A percentile compares a stretch with the other conserved stretches of the same genome.
phyloP scores from a whole-genome alignment of 176 grass and related monocot species.

The maize (Zea mays) region Zm-B73-REFERENCE-NAM-5.0 NC_050105.1:129153001-129153500 shows the following conservation, averaged over 20 bases:
- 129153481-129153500: constrained; percentile 55
- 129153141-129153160: constrained; percentile 48
- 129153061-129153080: constrained; percentile 49
- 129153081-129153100: constrained; percentile 54
- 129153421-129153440: constrained; percentile 66
- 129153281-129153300: not conserved
- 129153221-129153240: not conserved
- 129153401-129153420: constrained; percentile 53
- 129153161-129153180: constrained; percentile 73
- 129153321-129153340: constrained; percentile 89
- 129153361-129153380: constrained; percentile 58
- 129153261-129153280: too few species aligned
- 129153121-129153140: constrained; percentile 66
- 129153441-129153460: constrained; percentile 58
- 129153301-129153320: constrained; percentile 59
- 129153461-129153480: constrained; percentile 68
- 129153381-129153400: constrained; percentile 49
- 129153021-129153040: constrained; percentile 20
- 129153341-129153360: constrained; percentile 66
- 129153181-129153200: constrained; percentile 52
- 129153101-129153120: constrained; percentile 85
- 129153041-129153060: constrained; percentile 49
- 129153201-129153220: constrained; percentile 71
- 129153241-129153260: too few species aligned
- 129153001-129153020: constrained; percentile 50